Conservation (phyloP, 805 yeast genomes). For the Spathaspora girioi region DNA sequence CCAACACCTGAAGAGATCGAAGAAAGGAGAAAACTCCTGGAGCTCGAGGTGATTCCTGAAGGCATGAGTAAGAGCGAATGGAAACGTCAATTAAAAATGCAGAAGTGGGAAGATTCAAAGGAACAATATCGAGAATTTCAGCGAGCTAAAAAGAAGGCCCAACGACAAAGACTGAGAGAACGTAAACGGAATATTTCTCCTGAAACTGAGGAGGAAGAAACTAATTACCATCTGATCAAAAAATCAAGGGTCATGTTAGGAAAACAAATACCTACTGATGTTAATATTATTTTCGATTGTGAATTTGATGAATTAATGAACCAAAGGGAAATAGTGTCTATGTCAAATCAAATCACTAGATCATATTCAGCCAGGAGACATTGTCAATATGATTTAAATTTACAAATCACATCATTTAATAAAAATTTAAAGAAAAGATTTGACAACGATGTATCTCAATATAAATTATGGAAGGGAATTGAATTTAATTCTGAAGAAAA, state of each 20-base stretch:
- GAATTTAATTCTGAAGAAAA: constrained; percentile 39
- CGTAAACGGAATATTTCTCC: constrained; percentile 10
- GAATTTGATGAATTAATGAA: constrained; percentile 88
- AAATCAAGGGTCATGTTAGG: constrained; percentile 31
- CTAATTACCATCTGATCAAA: constrained; percentile 17
- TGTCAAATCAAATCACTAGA: constrained; percentile 77
- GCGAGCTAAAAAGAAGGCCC: constrained; percentile 49
- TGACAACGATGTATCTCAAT: constrained; percentile 56
- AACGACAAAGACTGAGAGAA: constrained; percentile 25
- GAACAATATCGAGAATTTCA: constrained; percentile 54
- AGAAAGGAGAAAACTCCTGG: constrained; percentile 6
- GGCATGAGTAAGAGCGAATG: constrained; percentile 87
- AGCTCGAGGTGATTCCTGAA: constrained; percentile 48
- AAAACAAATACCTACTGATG: constrained; percentile 47
- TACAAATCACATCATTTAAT: constrained; percentile 62
- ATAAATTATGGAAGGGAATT: constrained; percentile 66
- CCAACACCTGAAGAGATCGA: constrained; percentile 12
- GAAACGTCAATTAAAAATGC: constrained; percentile 64
- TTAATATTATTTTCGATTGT: constrained; percentile 75
- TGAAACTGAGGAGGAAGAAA: constrained; percentile 23
- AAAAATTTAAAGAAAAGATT: constrained; percentile 66
- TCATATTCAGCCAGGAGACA: constrained; percentile 76
- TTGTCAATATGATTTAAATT: constrained; percentile 52
- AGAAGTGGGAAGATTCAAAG: constrained; percentile 60
- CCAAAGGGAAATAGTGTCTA: constrained; percentile 62